Conservation (phyloP, 208 protist species). For the Polymyxa betae region DNA sequence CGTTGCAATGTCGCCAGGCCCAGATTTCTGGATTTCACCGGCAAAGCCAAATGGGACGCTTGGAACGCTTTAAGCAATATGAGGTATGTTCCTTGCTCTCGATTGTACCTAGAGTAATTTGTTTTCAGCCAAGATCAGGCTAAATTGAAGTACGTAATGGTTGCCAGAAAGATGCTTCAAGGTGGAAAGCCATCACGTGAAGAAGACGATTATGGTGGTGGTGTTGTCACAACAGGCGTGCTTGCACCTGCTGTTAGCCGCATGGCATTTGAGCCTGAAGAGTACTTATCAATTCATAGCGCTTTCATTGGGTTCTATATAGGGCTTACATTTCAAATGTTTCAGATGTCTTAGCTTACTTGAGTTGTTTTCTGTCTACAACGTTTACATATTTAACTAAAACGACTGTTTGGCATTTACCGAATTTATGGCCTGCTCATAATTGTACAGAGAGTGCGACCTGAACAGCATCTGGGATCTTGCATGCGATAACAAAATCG, state of each 20-base stretch:
- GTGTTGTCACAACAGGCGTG: not conserved
- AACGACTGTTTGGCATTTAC: not conserved
- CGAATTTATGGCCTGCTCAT: not conserved
- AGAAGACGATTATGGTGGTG: not conserved
- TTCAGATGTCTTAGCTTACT: too few species aligned
- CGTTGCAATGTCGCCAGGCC: not conserved
- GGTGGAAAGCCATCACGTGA: not conserved
- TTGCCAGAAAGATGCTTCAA: not conserved
- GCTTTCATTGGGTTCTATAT: too few species aligned
- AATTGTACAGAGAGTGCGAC: not conserved
- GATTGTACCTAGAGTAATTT: not conserved
- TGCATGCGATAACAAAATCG: not conserved
- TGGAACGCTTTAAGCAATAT: not conserved
- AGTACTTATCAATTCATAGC: too few species aligned
- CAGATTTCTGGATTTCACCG: not conserved
- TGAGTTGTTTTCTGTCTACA: too few species aligned
- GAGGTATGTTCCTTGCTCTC: too few species aligned
- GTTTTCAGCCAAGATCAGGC: not conserved
- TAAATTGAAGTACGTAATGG: not conserved
- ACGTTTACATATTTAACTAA: too few species aligned
- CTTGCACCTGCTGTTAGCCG: not conserved
- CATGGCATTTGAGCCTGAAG: not conserved
- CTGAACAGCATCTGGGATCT: not conserved
- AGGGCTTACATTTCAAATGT: too few species aligned
- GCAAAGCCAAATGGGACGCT: not conserved